Conservation (phyloP, 2,329 filamentous ascomycete species). For the Reticulascus tulasneorum region DNA sequence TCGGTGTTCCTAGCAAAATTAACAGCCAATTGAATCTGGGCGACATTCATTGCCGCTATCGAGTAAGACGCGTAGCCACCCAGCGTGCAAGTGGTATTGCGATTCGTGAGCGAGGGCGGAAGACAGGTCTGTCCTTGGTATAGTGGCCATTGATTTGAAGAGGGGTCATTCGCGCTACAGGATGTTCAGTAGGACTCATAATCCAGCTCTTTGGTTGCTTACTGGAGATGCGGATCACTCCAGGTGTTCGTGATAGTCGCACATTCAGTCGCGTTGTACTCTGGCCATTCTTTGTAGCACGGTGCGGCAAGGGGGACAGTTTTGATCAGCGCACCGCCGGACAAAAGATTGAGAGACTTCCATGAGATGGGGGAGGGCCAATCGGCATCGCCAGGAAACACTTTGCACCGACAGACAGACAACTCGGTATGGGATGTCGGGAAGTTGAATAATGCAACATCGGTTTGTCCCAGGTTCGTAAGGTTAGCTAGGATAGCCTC, state of each 20-base stretch:
- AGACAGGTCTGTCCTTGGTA: constrained; percentile 8
- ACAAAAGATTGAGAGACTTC: neutral
- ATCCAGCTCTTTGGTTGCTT: no score
- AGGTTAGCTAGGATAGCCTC: constrained; percentile 27
- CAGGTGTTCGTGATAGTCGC: constrained; percentile 3
- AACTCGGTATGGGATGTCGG: no score
- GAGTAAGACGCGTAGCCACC: constrained; percentile 7
- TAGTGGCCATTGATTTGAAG: constrained; percentile 6
- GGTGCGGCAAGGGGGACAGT: constrained; percentile 3
- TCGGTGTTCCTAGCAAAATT: constrained; percentile 5
- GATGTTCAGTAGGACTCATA: no score
- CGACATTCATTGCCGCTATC: constrained; percentile 1
- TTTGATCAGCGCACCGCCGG: constrained; percentile 9
- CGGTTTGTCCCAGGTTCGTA: constrained; percentile 21
- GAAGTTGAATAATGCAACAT: constrained; percentile 30
- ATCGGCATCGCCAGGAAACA: constrained; percentile 2
- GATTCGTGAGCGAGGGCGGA: no score
- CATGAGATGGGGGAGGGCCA: constrained; percentile 3
- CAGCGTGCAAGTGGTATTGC: constrained; percentile 7
- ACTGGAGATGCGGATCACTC: constrained; percentile 4
- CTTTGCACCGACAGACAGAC: constrained; percentile 2
- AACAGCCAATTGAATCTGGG: constrained; percentile 6
- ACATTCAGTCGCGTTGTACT: constrained; percentile 2
- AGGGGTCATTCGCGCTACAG: constrained; percentile 6
- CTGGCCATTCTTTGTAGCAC: constrained; percentile 5